Evolutionary conservation across 208 protist species (phyloP).

Genomic region (Acanthamoeba royreba): DNA sequence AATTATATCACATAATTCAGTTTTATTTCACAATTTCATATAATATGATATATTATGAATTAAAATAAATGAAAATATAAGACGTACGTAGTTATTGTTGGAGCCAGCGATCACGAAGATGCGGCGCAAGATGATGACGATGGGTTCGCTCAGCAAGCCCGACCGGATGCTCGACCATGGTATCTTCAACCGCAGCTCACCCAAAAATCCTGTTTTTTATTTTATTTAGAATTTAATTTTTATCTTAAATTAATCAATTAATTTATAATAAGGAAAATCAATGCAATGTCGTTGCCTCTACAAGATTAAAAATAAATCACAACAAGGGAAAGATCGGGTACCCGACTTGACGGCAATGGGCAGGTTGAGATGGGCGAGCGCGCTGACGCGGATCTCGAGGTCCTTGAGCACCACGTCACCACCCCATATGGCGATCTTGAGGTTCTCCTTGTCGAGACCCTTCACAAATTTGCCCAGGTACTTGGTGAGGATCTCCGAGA

Average conservation of each 20-base stretch:
- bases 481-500: conserved; percentile 37
- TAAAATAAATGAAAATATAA: background rate
- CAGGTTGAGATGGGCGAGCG: conserved; percentile 2
- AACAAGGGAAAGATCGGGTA: background rate
- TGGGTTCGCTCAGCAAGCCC: conserved; percentile 29
- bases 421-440: conserved; percentile 14
- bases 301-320: background rate
- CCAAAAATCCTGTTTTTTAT: conserved; percentile 12
- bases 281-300: background rate
- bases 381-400: background rate
- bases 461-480: conserved; percentile 40
- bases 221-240: no score
- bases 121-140: conserved; percentile 9
- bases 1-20: no score
- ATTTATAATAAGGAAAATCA: background rate
- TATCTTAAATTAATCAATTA: background rate
- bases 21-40: no score
- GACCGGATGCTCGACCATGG: conserved; percentile 21
- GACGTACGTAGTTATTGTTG: background rate
- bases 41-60: background rate
- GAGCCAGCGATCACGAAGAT: background rate
- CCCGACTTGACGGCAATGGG: conserved; percentile 19
- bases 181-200: conserved; percentile 16
- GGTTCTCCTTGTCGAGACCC: conserved; percentile 7
- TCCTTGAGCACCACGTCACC: conserved; percentile 45